Percentiles rank a stretch among this genome's conserved stretches.
Conservation (phyloP, 2,329 filamentous ascomycete genomes). For the Drechslerella stenobrocha region DNA sequence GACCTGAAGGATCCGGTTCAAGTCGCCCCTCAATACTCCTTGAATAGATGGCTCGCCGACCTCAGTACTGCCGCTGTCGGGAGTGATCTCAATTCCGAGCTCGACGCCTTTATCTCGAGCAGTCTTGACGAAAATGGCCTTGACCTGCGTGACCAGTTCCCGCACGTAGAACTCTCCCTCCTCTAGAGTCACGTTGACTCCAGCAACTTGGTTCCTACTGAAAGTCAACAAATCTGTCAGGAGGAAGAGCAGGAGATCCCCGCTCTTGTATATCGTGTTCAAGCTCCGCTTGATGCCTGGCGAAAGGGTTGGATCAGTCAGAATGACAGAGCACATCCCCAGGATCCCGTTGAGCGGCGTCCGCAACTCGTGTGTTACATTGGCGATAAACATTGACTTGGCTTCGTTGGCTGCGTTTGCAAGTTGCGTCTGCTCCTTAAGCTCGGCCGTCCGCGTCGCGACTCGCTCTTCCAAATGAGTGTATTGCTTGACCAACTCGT, state of each 20-base stretch:
- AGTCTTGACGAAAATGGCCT: slow-evolving; percentile 88
- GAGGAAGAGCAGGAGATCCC: slow-evolving; percentile 79
- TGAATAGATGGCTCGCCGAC: slow-evolving; percentile 33
- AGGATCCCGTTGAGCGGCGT: slow-evolving; percentile 94
- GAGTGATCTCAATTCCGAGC: slow-evolving; percentile 68
- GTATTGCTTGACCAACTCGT: slow-evolving; percentile 86
- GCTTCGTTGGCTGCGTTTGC: slow-evolving; percentile 81
- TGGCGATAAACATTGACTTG: slow-evolving; percentile 96
- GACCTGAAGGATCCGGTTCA: slow-evolving; percentile 74
- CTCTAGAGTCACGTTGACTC: slow-evolving; percentile 72
- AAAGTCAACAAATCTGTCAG: slow-evolving; percentile 89
- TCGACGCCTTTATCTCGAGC: slow-evolving; percentile 77
- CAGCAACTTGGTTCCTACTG: slow-evolving; percentile 90
- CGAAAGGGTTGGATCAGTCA: slow-evolving; percentile 79
- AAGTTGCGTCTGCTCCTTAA: slow-evolving; percentile 69
- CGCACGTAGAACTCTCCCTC: slow-evolving; percentile 81
- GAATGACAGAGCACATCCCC: slow-evolving; percentile 93
- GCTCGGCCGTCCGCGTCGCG: slow-evolving; percentile 75
- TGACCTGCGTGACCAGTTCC: slow-evolving; percentile 79
- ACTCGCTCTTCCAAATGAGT: slow-evolving; percentile 81
- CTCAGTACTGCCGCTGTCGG: slow-evolving; percentile 19
- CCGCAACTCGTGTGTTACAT: slow-evolving; percentile 85
- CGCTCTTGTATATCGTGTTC: slow-evolving; percentile 85
- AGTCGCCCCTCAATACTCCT: slow-evolving; percentile 62
- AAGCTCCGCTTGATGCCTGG: slow-evolving; percentile 77